Percentiles rank a stretch among this genome's conserved stretches.
phyloP scores from a whole-genome alignment of 768 basidiomycete species.

The Lyophyllum shimeji region DNA sequence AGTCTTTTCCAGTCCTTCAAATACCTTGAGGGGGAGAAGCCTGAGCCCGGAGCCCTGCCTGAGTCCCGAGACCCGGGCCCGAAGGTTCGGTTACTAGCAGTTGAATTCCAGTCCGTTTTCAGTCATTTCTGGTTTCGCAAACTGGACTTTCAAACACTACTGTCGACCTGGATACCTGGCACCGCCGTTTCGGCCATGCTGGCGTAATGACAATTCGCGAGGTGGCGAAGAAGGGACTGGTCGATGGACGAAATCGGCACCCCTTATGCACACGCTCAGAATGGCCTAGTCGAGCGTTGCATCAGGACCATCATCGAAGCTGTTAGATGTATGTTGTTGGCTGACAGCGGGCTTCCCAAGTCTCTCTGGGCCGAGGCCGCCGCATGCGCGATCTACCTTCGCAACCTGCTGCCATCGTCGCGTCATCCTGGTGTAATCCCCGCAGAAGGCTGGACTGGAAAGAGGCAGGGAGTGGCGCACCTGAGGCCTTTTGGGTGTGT shows the following conservation, averaged over 20 bases:
- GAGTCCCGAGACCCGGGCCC: too few relatives aligned
- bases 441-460: slow-evolving; percentile 1
- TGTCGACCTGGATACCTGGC: slow-evolving; percentile 23
- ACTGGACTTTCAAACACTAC: too few relatives aligned
- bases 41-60: too few relatives aligned
- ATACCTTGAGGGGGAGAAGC: too few relatives aligned
- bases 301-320: slow-evolving; percentile 21
- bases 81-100: too few relatives aligned
- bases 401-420: not conserved
- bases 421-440: slow-evolving; percentile 18
- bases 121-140: too few relatives aligned
- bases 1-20: too few relatives aligned
- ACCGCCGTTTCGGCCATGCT: slow-evolving; percentile 24
- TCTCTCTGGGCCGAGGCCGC: not conserved
- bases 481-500: slow-evolving; percentile 12
- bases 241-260: slow-evolving; percentile 23
- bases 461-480: not conserved
- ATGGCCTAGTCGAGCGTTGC: slow-evolving; percentile 24
- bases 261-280: slow-evolving; percentile 25
- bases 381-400: not conserved
- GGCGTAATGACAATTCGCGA: slow-evolving; percentile 7
- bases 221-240: slow-evolving; percentile 14
- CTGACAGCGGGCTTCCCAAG: slow-evolving; percentile 16
- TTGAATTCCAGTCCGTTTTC: too few relatives aligned
- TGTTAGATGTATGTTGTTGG: slow-evolving; percentile 17